Conservation (phyloP, 805 yeast genomes). For the Ogataea angusta region DNA sequence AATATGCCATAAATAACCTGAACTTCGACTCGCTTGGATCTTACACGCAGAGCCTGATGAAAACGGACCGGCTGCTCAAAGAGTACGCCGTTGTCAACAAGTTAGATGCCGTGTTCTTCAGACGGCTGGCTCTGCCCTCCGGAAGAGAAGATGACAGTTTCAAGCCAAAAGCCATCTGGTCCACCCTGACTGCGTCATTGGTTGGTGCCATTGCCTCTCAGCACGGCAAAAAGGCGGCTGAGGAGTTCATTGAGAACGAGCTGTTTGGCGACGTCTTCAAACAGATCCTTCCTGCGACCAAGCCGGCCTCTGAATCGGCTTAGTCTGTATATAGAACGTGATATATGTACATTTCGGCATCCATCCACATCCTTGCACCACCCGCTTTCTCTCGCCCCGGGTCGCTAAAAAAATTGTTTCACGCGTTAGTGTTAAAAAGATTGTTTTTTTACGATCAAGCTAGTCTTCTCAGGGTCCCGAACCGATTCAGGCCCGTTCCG, state of each 20-base stretch:
- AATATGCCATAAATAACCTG: slow-evolving; percentile 42
- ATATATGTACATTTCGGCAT: slow-evolving; percentile 12
- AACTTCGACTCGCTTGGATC: slow-evolving; percentile 63
- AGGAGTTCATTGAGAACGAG: slow-evolving; percentile 52
- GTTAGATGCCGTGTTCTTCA: slow-evolving; percentile 56
- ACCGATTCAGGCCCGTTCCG: background rate
- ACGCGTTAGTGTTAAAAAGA: slow-evolving; percentile 1
- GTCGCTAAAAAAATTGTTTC: slow-evolving; percentile 1
- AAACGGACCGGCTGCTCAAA: slow-evolving; percentile 49
- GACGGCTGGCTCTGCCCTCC: slow-evolving; percentile 46
- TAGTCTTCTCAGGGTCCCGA: background rate
- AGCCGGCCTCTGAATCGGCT: slow-evolving; percentile 1
- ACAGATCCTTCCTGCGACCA: slow-evolving; percentile 1
- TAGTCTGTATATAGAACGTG: slow-evolving; percentile 14
- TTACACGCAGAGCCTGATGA: slow-evolving; percentile 46
- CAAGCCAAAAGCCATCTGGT: slow-evolving; percentile 29
- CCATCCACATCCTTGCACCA: slow-evolving; percentile 4
- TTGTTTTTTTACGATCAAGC: slow-evolving; percentile 4
- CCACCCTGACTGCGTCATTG: slow-evolving; percentile 42
- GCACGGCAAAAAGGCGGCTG: slow-evolving; percentile 60
- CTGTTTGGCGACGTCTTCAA: slow-evolving; percentile 4
- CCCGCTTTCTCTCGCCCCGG: background rate
- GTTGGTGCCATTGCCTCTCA: slow-evolving; percentile 65
- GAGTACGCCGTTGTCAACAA: slow-evolving; percentile 47
- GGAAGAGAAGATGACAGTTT: slow-evolving; percentile 33